phyloP scores from a whole-genome alignment of 1,284 basidiomycete genomes.

The Pterulicium gracile region DNA sequence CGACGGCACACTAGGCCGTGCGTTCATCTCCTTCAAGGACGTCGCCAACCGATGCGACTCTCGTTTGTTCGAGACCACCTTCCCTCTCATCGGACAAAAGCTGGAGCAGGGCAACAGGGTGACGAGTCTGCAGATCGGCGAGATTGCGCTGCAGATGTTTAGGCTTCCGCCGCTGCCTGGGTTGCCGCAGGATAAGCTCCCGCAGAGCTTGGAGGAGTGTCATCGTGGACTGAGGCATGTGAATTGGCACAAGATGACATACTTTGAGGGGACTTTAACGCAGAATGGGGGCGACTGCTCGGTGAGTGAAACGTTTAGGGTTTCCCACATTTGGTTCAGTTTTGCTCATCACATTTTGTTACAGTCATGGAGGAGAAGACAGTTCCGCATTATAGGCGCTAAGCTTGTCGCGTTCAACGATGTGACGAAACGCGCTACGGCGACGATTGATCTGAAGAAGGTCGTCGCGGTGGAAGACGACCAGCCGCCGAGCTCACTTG shows the following conservation, averaged over 20 bases:
- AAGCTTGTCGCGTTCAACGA: slow-evolving; percentile 89
- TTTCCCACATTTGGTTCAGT: slow-evolving; percentile 8
- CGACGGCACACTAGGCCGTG: slow-evolving; percentile 71
- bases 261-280: slow-evolving; percentile 88
- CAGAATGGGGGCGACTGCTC: slow-evolving; percentile 93
- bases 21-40: slow-evolving; percentile 80
- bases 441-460: slow-evolving; percentile 86
- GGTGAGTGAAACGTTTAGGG: slow-evolving; percentile 34
- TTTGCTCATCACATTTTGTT: slow-evolving; percentile 2
- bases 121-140: slow-evolving; percentile 57
- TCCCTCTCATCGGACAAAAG: slow-evolving; percentile 74
- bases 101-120: slow-evolving; percentile 43
- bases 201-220: slow-evolving; percentile 89
- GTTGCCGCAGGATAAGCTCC: slow-evolving; percentile 67
- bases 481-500: slow-evolving; percentile 33
- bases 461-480: slow-evolving; percentile 73
- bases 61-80: slow-evolving; percentile 72
- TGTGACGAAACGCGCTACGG: slow-evolving; percentile 84
- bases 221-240: slow-evolving; percentile 81
- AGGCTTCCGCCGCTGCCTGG: slow-evolving; percentile 82
- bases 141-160: slow-evolving; percentile 82
- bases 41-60: slow-evolving; percentile 75
- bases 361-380: slow-evolving; percentile 82
- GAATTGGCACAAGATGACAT: slow-evolving; percentile 86
- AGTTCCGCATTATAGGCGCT: slow-evolving; percentile 79